These are phyloP conservation scores for Cadophora gregata DNA, from an alignment of 2,329 filamentous ascomycete species.

Conservation along the genomic window DNA sequence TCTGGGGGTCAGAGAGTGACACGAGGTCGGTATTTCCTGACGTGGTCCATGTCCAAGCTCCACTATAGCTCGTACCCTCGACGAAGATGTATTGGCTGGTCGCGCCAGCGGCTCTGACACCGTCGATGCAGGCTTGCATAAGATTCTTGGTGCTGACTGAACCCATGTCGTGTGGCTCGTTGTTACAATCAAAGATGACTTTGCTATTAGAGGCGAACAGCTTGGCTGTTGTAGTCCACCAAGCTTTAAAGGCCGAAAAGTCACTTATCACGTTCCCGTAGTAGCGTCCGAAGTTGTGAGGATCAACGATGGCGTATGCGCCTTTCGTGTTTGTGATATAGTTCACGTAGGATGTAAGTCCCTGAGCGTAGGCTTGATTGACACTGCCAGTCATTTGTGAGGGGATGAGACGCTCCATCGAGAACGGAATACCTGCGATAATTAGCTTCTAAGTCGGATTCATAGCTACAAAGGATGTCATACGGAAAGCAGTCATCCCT, in stretches of 20 bases:
- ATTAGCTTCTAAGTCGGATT: constrained; percentile 46
- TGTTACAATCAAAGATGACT: constrained; percentile 52
- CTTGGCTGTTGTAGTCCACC: constrained; percentile 48
- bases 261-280: constrained; percentile 48
- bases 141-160: constrained; percentile 48
- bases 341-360: constrained; percentile 50
- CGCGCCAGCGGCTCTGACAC: constrained; percentile 51
- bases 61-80: constrained; percentile 51
- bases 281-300: constrained; percentile 59
- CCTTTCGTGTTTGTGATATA: constrained; percentile 52
- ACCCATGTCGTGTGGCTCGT: constrained; percentile 53
- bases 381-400: constrained; percentile 52
- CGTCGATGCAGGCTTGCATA: constrained; percentile 54
- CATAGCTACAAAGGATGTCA: neutral
- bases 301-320: constrained; percentile 54
- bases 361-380: constrained; percentile 51
- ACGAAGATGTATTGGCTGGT: constrained; percentile 63
- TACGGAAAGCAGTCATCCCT: constrained; percentile 44
- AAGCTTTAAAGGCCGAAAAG: constrained; percentile 48
- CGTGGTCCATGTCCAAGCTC: constrained; percentile 41
- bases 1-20: constrained; percentile 55
- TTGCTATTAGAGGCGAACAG: constrained; percentile 46
- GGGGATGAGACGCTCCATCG: constrained; percentile 64
- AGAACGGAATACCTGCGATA: constrained; percentile 48
- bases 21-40: constrained; percentile 52